Evolutionary conservation across 768 basidiomycete genomes (phyloP).

Genomic region (Pisolithus marmoratus): DNA sequence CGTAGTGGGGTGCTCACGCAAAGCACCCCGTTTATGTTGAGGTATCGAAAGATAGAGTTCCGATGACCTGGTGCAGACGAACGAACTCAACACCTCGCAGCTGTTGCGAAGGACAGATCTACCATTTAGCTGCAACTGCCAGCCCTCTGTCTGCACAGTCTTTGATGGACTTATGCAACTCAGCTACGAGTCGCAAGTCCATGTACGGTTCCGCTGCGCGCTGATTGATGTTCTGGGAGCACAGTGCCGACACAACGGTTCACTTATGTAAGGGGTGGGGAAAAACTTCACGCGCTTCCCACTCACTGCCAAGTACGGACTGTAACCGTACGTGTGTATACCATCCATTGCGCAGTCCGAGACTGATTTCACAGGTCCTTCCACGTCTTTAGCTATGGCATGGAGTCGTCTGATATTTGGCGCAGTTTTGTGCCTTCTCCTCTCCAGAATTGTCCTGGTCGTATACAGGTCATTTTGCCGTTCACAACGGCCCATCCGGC

Average conservation of each 20-base stretch:
- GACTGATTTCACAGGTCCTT: background rate
- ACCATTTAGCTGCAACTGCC: conserved; percentile 74
- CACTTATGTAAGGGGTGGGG: no score
- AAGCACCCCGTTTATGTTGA: conserved; percentile 36
- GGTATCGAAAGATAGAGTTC: conserved; percentile 66
- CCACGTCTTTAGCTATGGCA: background rate
- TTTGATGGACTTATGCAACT: conserved; percentile 55
- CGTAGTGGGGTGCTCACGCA: conserved; percentile 20
- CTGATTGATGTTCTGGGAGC: background rate
- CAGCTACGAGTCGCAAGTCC: conserved; percentile 47
- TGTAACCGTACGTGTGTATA: no score
- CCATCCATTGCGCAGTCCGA: no score
- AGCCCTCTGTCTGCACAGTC: conserved; percentile 76
- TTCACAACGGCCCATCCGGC: conserved; percentile 12
- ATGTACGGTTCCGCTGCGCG: conserved; percentile 17
- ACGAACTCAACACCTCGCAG: conserved; percentile 9
- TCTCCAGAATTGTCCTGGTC: conserved; percentile 15
- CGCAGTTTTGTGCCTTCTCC: conserved; percentile 9
- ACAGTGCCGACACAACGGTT: background rate
- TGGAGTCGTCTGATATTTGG: background rate
- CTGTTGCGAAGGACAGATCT: conserved; percentile 15
- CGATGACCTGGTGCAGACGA: conserved; percentile 52
- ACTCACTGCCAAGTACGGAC: no score
- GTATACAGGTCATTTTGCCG: conserved; percentile 12
- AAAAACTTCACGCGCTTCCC: no score